These are phyloP conservation scores for Hirsutella minnesotensis DNA, from an alignment of 2,329 filamentous ascomycete genomes.

Conservation along the genomic window DNA sequence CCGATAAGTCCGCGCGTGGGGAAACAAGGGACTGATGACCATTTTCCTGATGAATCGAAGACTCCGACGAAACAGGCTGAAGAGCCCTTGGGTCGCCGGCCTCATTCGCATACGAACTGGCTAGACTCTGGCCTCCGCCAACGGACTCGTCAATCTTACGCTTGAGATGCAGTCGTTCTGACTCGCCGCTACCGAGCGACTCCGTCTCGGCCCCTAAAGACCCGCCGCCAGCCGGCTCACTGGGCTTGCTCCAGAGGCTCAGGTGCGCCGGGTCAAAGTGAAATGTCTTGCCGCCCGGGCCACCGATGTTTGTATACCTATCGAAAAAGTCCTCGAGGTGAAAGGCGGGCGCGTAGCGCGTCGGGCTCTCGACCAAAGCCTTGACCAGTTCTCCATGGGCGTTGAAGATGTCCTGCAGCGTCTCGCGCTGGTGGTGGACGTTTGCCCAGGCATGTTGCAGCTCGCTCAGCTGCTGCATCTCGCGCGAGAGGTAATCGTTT, in stretches of 20 bases:
- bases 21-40: not conserved
- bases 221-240: slow-evolving; percentile 32
- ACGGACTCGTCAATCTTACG: not conserved
- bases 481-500: slow-evolving; percentile 60
- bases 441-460: slow-evolving; percentile 65
- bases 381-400: slow-evolving; percentile 76
- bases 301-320: slow-evolving; percentile 51
- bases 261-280: slow-evolving; percentile 65
- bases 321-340: slow-evolving; percentile 84
- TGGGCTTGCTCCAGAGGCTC: slow-evolving; percentile 52
- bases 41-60: not conserved
- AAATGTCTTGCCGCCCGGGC: slow-evolving; percentile 45
- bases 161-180: slow-evolving; percentile 17
- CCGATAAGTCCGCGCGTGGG: not conserved
- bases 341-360: slow-evolving; percentile 67
- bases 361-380: slow-evolving; percentile 49
- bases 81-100: not conserved
- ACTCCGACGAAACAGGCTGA: not conserved
- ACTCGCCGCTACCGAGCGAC: slow-evolving; percentile 2
- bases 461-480: slow-evolving; percentile 70
- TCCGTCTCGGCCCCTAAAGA: not conserved
- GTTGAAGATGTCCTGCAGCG: slow-evolving; percentile 63
- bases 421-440: slow-evolving; percentile 69
- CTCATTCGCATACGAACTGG: not conserved
- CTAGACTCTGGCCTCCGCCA: not conserved